Base-by-base conservation (phyloP, 2,329 filamentous ascomycete genomes). In the Fusarium cyanostomum region DNA sequence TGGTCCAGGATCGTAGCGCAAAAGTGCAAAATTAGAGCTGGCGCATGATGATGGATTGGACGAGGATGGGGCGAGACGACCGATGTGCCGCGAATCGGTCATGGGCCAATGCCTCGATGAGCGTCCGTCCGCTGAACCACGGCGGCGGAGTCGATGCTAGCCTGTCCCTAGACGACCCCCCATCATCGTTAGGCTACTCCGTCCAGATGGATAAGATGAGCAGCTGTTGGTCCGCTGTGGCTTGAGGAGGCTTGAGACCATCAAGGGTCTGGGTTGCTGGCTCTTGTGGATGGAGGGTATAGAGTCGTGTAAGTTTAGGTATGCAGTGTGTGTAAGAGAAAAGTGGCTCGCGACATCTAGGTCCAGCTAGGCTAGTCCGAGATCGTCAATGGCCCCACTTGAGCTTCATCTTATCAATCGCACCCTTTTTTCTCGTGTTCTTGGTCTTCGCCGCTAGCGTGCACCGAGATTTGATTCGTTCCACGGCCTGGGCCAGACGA, bases 321-420 rank as follows among this genome's bases (percentile, higher is more conserved):
- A 42, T 41, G 34, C 38, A 35, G 34, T 21, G 33, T 28, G 18
- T 9, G 16, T 21, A 28, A 21, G 21, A 35, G 42, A 55, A 41
- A 35, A 24, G 13, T 16, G 13, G 37, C 43, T 56, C 51, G 33
- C 45, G 28, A 10, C 30, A 26, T 12, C 1, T 10, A 42, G 3
- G 12, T 34, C 3, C 7, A n/a, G 44, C 3, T 41, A 34, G 27
- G 33, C 15, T 10, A 2, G 4, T 11, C 3, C 12, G 10, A 15
- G 15, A 18, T 16, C 16, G 21, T 11, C 15, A 51, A 27, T 51
- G 42, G 13, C 30, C n/a, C 48, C 62, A 38, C 52, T 15, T 30
- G 26, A 43, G 52, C 57, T 55, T 48, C 62, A 67, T 70, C 68
- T 67, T 69, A 69, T 69, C 68, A 70, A 68, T 68, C 66, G 66